Conservation (phyloP, 306 rosid species). For the Spatholobus suberectus region DNA sequence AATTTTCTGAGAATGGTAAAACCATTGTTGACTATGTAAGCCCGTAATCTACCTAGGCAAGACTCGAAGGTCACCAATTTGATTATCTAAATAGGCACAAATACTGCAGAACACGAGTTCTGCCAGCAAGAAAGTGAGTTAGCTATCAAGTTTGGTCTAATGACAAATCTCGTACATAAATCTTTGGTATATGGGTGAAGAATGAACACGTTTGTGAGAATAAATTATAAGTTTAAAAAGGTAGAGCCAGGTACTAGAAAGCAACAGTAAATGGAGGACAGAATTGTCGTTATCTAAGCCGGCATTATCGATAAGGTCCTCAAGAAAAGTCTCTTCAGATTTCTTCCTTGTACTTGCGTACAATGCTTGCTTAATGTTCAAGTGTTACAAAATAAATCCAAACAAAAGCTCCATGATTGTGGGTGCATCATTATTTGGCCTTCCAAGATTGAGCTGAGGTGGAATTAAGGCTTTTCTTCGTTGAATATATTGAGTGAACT, state of each 20-base stretch:
- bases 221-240: not conserved
- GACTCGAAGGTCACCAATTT: not conserved
- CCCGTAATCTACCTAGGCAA: not conserved
- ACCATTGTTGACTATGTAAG: not conserved
- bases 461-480: not conserved
- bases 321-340: constrained; percentile 37
- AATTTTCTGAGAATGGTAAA: constrained; percentile 1
- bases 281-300: constrained; percentile 45
- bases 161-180: not conserved
- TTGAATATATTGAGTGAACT: constrained; percentile 28
- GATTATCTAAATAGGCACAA: not conserved
- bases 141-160: constrained; percentile 21
- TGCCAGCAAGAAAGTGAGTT: not conserved
- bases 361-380: constrained; percentile 45
- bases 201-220: not conserved
- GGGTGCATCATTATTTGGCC: constrained; percentile 25
- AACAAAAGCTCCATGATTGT: constrained; percentile 20
- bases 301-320: constrained; percentile 45
- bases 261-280: constrained; percentile 47
- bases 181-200: not conserved
- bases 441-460: not conserved
- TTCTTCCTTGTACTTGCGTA: constrained; percentile 17
- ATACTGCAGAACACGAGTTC: not conserved
- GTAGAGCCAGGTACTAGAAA: constrained; percentile 4
- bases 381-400: constrained; percentile 32